Conservation (phyloP, 805 yeast genomes). For the Lipomyces orientalis region DNA sequence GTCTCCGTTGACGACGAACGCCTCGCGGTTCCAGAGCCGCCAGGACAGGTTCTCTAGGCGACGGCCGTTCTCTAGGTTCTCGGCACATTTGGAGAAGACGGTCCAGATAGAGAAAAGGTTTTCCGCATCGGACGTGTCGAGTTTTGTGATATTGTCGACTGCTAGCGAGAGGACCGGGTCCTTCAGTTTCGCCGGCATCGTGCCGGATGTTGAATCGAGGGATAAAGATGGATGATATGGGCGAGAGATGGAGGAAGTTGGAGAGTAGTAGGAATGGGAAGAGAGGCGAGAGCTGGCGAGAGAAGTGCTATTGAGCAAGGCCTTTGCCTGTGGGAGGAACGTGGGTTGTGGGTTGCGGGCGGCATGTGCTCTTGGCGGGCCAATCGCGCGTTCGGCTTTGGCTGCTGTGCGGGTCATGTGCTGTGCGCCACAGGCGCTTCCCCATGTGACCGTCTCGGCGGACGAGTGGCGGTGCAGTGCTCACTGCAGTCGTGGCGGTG, state of each 20-base stretch:
- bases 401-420: slow-evolving; percentile 7
- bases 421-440: slow-evolving; percentile 18
- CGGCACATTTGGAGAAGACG: slow-evolving; percentile 47
- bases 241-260: background rate
- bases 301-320: background rate
- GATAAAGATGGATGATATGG: slow-evolving; percentile 6
- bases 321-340: no score
- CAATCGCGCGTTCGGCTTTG: slow-evolving; percentile 19
- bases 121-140: slow-evolving; percentile 42
- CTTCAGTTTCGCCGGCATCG: slow-evolving; percentile 25
- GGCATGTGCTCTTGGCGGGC: slow-evolving; percentile 10
- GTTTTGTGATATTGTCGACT: slow-evolving; percentile 30
- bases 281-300: background rate
- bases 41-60: slow-evolving; percentile 49
- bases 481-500: no score
- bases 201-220: slow-evolving; percentile 1
- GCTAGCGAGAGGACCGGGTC: slow-evolving; percentile 38
- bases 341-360: background rate
- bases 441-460: slow-evolving; percentile 13
- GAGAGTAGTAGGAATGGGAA: no score
- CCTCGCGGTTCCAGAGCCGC: slow-evolving; percentile 47
- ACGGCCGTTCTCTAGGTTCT: slow-evolving; percentile 47
- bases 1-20: slow-evolving; percentile 7
- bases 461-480: slow-evolving; percentile 12
- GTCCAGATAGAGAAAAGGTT: slow-evolving; percentile 44